Conservation (phyloP, 2,329 filamentous ascomycete species). For the Cucurbitaria berberidis region DNA sequence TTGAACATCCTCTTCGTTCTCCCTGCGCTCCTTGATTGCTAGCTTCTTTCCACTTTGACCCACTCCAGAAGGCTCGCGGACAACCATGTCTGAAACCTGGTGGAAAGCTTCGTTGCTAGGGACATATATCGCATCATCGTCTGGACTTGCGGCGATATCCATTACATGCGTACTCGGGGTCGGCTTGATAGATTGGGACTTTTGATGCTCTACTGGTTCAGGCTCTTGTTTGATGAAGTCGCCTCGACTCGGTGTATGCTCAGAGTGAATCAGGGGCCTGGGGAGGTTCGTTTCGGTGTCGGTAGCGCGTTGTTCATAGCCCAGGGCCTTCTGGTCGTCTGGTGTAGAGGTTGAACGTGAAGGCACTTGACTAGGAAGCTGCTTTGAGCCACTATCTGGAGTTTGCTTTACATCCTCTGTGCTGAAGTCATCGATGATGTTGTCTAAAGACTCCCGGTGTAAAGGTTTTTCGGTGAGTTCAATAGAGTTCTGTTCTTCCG, state of each 20-base stretch:
- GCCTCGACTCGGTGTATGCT: neutral
- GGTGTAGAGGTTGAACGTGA: neutral
- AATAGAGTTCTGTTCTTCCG: neutral
- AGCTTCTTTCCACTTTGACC: neutral
- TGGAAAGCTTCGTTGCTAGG: neutral
- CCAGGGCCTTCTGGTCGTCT: neutral
- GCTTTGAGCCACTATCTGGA: neutral
- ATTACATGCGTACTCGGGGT: neutral
- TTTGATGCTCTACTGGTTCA: neutral
- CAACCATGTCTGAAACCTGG: neutral
- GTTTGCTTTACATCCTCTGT: neutral
- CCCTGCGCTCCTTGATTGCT: neutral
- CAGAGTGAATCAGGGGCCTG: neutral
- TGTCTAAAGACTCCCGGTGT: neutral
- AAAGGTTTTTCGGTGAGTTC: neutral
- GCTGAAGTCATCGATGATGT: neutral
- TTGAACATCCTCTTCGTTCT: neutral
- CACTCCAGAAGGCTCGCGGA: neutral
- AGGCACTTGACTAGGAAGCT: neutral
- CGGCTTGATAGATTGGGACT: neutral
- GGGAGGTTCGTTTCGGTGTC: no score
- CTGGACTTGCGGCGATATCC: no score
- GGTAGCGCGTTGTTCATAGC: no score
- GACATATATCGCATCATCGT: neutral
- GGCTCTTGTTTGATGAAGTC: neutral